These are phyloP conservation scores for Boletus huronensis DNA, from an alignment of 768 basidiomycete genomes.

Conservation along the genomic window DNA sequence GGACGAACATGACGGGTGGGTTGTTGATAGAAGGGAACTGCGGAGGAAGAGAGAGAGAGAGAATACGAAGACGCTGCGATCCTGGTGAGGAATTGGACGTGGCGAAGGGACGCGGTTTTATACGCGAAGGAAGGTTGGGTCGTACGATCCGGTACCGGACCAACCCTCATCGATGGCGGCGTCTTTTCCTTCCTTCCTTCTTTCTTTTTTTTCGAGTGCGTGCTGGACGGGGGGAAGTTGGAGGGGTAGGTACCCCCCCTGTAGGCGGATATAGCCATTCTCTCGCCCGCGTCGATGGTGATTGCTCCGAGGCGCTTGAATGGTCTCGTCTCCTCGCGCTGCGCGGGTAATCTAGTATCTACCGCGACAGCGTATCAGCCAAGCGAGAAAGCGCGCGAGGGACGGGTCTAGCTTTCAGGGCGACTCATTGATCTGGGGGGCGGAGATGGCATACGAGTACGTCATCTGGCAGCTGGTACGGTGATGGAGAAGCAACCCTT, in stretches of 20 bases:
- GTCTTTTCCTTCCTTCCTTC: conserved; percentile 10
- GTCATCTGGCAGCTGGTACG: conserved; percentile 11
- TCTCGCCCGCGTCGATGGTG: not conserved
- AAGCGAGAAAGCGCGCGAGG: conserved; percentile 2
- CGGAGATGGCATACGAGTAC: conserved; percentile 14
- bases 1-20: conserved; percentile 12
- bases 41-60: not conserved
- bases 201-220: conserved; percentile 10
- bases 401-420: not conserved
- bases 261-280: conserved; percentile 12
- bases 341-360: too few species aligned
- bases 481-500: conserved; percentile 11
- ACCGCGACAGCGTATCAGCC: conserved; percentile 6
- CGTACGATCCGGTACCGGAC: conserved; percentile 5
- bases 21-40: not conserved
- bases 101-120: conserved; percentile 5
- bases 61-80: not conserved
- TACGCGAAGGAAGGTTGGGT: conserved; percentile 4
- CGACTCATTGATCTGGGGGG: not conserved
- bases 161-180: conserved; percentile 4
- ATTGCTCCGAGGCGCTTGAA: not conserved
- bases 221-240: not conserved
- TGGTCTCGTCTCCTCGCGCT: not conserved
- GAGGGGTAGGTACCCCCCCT: too few species aligned
- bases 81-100: not conserved